Percentiles rank a stretch among this genome's conserved stretches.
These are phyloP conservation scores for Aschersonia sp. DNA, from an alignment of 2,329 filamentous ascomycete genomes.

Conservation along the genomic window DNA sequence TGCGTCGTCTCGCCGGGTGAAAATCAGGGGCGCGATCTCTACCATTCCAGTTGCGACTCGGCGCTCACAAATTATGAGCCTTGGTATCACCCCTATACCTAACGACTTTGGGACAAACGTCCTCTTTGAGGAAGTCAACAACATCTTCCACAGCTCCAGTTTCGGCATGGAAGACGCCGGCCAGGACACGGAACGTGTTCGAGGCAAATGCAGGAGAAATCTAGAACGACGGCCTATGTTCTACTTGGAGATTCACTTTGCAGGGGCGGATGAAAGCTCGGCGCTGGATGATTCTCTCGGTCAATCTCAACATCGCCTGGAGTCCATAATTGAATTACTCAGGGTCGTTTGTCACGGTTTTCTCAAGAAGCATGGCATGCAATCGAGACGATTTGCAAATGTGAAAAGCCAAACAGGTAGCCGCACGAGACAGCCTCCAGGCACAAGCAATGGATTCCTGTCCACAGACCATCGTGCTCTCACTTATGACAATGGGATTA, in stretches of 20 bases:
- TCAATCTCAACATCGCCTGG: slow-evolving; percentile 32
- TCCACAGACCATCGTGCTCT: not conserved
- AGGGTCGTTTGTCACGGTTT: slow-evolving; percentile 59
- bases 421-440: not conserved
- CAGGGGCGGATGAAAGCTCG: slow-evolving; percentile 14
- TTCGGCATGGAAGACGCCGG: slow-evolving; percentile 48
- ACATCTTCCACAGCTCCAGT: slow-evolving; percentile 56
- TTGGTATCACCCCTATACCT: slow-evolving; percentile 55
- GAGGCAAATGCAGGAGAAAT: slow-evolving; percentile 41
- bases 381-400: slow-evolving; percentile 27
- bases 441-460: not conserved
- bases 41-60: slow-evolving; percentile 55
- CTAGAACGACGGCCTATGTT: slow-evolving; percentile 86
- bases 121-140: slow-evolving; percentile 67
- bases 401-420: not conserved
- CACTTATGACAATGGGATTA: not conserved
- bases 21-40: slow-evolving; percentile 58
- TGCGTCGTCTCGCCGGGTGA: slow-evolving; percentile 46
- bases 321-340: slow-evolving; percentile 42
- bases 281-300: slow-evolving; percentile 24
- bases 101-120: slow-evolving; percentile 42
- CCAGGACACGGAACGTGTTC: slow-evolving; percentile 21
- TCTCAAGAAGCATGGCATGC: slow-evolving; percentile 56
- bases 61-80: slow-evolving; percentile 64
- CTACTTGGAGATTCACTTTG: slow-evolving; percentile 49